These are phyloP conservation scores for Hypoxylon fuscum DNA, from an alignment of 495 filamentous ascomycete genomes.

Conservation along the genomic window DNA sequence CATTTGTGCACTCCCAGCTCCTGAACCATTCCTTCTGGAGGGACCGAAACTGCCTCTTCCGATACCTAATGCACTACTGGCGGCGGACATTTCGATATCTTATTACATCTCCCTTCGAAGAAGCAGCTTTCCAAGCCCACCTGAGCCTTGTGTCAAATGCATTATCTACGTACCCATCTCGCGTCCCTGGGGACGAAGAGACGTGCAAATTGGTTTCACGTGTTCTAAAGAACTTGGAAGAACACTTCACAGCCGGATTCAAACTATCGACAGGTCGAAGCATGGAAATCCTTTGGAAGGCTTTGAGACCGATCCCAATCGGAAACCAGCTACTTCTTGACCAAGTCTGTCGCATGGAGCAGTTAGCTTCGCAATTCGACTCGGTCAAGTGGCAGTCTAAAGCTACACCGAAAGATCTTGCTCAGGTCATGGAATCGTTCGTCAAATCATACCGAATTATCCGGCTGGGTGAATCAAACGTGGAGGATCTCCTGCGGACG, in stretches of 20 bases:
- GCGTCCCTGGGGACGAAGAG: constrained; percentile 21
- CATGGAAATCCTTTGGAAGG: constrained; percentile 86
- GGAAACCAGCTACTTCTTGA: constrained; percentile 57
- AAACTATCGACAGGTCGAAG: constrained; percentile 77
- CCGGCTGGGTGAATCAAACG: constrained; percentile 54
- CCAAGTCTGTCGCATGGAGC: constrained; percentile 68
- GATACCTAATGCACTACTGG: constrained; percentile 63
- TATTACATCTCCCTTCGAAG: constrained; percentile 55
- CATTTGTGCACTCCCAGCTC: constrained; percentile 43
- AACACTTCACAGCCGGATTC: constrained; percentile 58
- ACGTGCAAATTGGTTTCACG: constrained; percentile 42
- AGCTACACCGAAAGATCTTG: constrained; percentile 54
- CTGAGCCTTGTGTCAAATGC: constrained; percentile 49
- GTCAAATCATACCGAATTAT: constrained; percentile 59
- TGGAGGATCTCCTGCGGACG: constrained; percentile 54
- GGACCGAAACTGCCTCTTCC: constrained; percentile 29
- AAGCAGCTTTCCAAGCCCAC: constrained; percentile 64
- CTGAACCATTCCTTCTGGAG: constrained; percentile 40
- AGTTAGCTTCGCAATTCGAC: constrained; percentile 80
- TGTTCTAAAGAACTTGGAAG: constrained; percentile 46
- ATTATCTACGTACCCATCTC: constrained; percentile 38
- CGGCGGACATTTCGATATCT: constrained; percentile 63
- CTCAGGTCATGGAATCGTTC: constrained; percentile 60
- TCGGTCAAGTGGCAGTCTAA: constrained; percentile 61
- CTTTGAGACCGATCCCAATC: constrained; percentile 68